These are phyloP conservation scores for Wickerhamomyces chaumierensis DNA, from an alignment of 805 yeast species.

Conservation along the genomic window DNA sequence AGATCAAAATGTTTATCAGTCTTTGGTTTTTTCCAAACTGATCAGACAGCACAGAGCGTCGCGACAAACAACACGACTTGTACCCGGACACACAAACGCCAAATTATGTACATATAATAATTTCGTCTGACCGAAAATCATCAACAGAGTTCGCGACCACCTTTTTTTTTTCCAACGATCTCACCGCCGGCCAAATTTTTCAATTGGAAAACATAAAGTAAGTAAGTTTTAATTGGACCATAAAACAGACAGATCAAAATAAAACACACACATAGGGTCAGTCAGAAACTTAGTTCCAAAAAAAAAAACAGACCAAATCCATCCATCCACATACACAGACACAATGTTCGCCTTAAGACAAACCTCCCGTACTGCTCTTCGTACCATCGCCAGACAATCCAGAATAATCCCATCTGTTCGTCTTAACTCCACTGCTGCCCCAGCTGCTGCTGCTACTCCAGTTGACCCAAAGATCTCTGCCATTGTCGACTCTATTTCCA, in stretches of 20 bases:
- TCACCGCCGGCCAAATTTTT: not conserved
- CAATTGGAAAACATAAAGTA: not conserved
- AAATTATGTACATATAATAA: too few species aligned
- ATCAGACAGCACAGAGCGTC: not conserved
- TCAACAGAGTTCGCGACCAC: slow-evolving; percentile 3
- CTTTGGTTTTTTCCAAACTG: too few species aligned
- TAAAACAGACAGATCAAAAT: not conserved
- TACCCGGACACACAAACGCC: too few species aligned
- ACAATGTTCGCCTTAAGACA: slow-evolving; percentile 11
- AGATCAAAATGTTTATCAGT: not conserved
- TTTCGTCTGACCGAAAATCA: slow-evolving; percentile 8
- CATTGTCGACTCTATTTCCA: slow-evolving; percentile 85
- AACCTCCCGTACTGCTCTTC: slow-evolving; percentile 11
- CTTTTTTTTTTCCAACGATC: slow-evolving; percentile 3
- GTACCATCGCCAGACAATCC: slow-evolving; percentile 10
- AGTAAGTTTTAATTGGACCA: not conserved
- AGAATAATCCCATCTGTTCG: slow-evolving; percentile 15
- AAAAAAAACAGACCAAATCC: too few species aligned
- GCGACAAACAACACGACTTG: too few species aligned
- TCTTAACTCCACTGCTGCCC: slow-evolving; percentile 30
- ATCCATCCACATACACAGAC: too few species aligned
- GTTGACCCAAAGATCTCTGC: slow-evolving; percentile 81
- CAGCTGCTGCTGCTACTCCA: slow-evolving; percentile 39
- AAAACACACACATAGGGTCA: too few species aligned
- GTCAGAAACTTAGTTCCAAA: too few species aligned